Base-by-base conservation (phyloP, 225 moss, liverwort and hornwort genomes). In the Marchantia polymorpha region DNA sequence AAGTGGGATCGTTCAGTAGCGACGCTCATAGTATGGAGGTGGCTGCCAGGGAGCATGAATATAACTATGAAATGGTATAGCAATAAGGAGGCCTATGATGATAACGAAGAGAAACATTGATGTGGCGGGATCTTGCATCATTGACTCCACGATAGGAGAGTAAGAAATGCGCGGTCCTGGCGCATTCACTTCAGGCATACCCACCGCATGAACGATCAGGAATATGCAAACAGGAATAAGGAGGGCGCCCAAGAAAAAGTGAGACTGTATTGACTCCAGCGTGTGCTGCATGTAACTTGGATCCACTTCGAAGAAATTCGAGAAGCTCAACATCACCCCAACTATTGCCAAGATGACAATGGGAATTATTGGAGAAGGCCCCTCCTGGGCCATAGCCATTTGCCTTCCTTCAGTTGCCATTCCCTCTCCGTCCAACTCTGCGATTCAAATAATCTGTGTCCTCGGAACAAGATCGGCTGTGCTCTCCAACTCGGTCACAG, bases 161-260 rank as follows among this genome's bases (percentile, higher is more conserved):
- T 60, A 27, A n/a, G 74, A 78, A 49, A n/a, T 48, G 50, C 66
- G 72, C 1, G 26, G 78, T 64, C 73, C 81, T 17, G 77, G 75
- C 26, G 30, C 60, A 73, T 82, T 84, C 65, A 76, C 72, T 61
- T 76, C 50, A 64, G 87, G 87, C 52, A 88, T 71, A 29, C 87
- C 87, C 61, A 82, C 82, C 30, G 85, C 80, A 58, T 85, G 84
- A 74, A 88, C 85, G 46, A 72, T 61, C 15, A 88, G 83, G 11
- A 80, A 17, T 29, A 88, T 66, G 78, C 84, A 85, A 1, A 85
- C 53, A 23, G 87, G 87, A 69, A 88, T 84, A 10, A 88, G 80
- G 19, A 88, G 71, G 8, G 87, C 87, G 0, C 87, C 87, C 64
- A 85, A 4, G 52, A 78, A 51, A 72, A 84, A 85, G 81, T 85